Percentiles rank a stretch among this genome's conserved stretches.
These are phyloP conservation scores for Arthromyces matolae DNA, from an alignment of 768 basidiomycete species.

Conservation along the genomic window DNA sequence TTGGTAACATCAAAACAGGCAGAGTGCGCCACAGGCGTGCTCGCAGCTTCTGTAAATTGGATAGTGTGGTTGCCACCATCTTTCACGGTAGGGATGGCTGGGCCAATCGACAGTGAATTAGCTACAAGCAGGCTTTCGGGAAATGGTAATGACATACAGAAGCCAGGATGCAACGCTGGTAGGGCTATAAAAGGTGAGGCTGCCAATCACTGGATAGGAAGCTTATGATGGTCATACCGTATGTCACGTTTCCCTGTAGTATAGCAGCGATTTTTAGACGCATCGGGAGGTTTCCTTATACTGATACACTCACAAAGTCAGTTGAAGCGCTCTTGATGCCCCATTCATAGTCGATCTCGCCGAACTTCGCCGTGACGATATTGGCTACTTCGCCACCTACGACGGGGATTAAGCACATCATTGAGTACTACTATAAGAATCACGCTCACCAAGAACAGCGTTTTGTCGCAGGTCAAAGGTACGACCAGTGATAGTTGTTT, in stretches of 20 bases:
- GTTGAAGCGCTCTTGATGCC: conserved; percentile 73
- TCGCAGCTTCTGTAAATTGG: conserved; percentile 62
- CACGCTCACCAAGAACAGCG: conserved; percentile 39
- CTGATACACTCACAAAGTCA: conserved; percentile 61
- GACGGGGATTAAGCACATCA: neutral
- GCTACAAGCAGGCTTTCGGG: too few species aligned
- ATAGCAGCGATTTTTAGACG: neutral
- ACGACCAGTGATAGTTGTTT: conserved; percentile 8
- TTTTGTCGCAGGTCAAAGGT: conserved; percentile 24
- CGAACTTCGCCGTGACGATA: conserved; percentile 58
- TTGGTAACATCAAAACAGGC: conserved; percentile 67
- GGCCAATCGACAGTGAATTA: too few species aligned
- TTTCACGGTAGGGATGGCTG: conserved; percentile 71
- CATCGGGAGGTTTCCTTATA: neutral
- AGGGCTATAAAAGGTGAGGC: conserved; percentile 32
- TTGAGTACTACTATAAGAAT: too few species aligned
- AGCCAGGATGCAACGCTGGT: conserved; percentile 73
- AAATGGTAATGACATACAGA: conserved; percentile 37
- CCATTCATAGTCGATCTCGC: conserved; percentile 59
- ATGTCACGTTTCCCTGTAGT: conserved; percentile 67
- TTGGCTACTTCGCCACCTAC: conserved; percentile 64
- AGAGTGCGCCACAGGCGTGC: conserved; percentile 56
- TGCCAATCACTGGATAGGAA: neutral
- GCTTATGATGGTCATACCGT: conserved; percentile 49
- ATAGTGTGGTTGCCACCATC: conserved; percentile 79